Evolutionary conservation across 2,329 filamentous ascomycete species (phyloP).

Genomic region (Colletotrichum sp.): DNA sequence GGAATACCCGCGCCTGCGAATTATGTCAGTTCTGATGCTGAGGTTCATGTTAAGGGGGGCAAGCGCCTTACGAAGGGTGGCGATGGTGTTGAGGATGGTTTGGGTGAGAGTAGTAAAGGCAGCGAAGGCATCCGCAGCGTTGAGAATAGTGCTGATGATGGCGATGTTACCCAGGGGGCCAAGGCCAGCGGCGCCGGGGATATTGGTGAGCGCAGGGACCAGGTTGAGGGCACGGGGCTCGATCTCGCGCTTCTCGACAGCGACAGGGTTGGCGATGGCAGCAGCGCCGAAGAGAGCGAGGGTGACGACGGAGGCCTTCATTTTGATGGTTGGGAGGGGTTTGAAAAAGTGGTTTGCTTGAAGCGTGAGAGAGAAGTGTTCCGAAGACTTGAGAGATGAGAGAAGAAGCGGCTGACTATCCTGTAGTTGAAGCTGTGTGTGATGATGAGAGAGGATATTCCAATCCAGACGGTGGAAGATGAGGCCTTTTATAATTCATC

Average conservation of each 20-base stretch:
- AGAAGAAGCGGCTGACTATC: constrained; percentile 18
- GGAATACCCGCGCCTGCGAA: background rate
- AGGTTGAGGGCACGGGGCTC: background rate
- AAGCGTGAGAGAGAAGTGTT: background rate
- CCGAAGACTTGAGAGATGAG: constrained; percentile 1
- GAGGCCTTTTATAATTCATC: constrained; percentile 9
- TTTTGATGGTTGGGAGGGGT: constrained; percentile 2
- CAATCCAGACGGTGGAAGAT: background rate
- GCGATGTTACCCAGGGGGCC: background rate
- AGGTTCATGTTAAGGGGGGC: background rate
- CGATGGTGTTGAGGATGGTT: background rate
- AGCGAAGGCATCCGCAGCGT: background rate
- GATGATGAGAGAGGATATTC: background rate
- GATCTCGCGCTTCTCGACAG: constrained; percentile 2
- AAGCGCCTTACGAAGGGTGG: background rate
- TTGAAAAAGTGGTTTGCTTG: background rate
- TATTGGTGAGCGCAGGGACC: background rate
- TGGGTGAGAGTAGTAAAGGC: background rate
- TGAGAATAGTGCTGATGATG: background rate
- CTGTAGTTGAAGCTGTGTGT: constrained; percentile 4
- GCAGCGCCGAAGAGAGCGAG: background rate
- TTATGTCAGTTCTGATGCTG: background rate
- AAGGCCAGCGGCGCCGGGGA: background rate
- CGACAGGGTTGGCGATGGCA: constrained; percentile 8
- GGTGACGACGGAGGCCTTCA: constrained; percentile 16